phyloP scores from a whole-genome alignment of 2,329 filamentous ascomycete genomes.

The Xylariaceae sp. region DNA sequence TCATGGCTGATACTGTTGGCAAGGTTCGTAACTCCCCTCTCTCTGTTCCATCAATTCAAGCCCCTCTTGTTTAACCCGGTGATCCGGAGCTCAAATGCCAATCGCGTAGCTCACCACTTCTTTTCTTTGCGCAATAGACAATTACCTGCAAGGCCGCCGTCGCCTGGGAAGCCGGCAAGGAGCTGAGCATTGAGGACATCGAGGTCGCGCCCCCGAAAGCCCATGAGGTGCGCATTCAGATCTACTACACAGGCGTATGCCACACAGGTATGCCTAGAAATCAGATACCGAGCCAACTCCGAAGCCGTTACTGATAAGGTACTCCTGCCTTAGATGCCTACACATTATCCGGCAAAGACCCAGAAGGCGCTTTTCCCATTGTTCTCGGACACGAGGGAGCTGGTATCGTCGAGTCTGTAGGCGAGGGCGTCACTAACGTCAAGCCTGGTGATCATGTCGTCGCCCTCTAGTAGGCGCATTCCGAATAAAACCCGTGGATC shows the following conservation, averaged over 20 bases:
- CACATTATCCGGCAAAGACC: slow-evolving; percentile 93
- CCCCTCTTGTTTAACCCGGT: slow-evolving; percentile 12
- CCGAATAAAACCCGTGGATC: neutral
- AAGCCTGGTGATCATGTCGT: slow-evolving; percentile 91
- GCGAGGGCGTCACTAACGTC: slow-evolving; percentile 90
- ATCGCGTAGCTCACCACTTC: no score
- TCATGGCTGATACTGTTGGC: slow-evolving; percentile 49
- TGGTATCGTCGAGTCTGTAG: slow-evolving; percentile 87
- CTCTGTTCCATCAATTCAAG: slow-evolving; percentile 1
- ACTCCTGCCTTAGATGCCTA: slow-evolving; percentile 75
- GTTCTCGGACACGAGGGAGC: slow-evolving; percentile 88
- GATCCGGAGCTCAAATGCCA: neutral
- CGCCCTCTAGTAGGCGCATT: slow-evolving; percentile 66
- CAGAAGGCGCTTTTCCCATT: slow-evolving; percentile 89
- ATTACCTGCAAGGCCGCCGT: slow-evolving; percentile 97
- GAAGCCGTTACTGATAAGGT: slow-evolving; percentile 19
- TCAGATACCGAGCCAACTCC: slow-evolving; percentile 28
- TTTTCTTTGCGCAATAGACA: slow-evolving; percentile 52
- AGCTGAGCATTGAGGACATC: slow-evolving; percentile 83
- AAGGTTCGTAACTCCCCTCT: slow-evolving; percentile 39
- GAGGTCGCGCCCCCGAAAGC: slow-evolving; percentile 87
- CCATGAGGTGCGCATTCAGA: slow-evolving; percentile 93
- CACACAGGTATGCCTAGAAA: slow-evolving; percentile 69
- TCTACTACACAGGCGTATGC: slow-evolving; percentile 97
- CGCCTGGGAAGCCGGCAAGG: slow-evolving; percentile 93